Base-by-base conservation (phyloP, 768 basidiomycete genomes). In the Trametes coccinea region DNA sequence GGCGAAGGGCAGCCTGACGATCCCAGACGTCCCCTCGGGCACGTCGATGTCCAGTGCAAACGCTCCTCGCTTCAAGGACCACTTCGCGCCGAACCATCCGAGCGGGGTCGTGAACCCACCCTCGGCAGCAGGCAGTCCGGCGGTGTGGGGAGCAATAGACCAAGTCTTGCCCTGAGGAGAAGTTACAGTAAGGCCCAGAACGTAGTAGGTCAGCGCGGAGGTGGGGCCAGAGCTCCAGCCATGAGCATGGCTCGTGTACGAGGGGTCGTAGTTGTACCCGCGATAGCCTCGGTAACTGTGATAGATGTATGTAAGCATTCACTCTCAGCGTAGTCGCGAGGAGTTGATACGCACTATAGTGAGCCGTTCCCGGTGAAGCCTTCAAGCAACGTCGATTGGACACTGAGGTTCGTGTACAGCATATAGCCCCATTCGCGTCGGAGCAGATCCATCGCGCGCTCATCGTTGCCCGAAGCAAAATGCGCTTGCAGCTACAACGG, bases 181-280 rank as follows among this genome's bases (percentile, higher is more conserved):
- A 0, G 80, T 82, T 27, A 85, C 74, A 13, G 74, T 76, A 10
- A 86, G 71, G n/a, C 84, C 84, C 11, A 83, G 75, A 33, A 85
- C 76, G 67, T 84, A 84, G 71, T 80, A 82, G 2, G 83, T 84
- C 10, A 85, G 72, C 5, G 83, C 82, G 5, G 82, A 80, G 0
- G 84, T 86, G 0, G 84, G 82, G 0, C 84, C 84, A 0, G 83
- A 74, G 59, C 80, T 81, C 84, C 84, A 86, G 4, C 84, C 84
- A 64, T 86, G 84, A 1, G 82, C 72, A 66, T 85, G 84, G n/a
- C 80, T 82, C 7, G 82, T 85, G 69, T 84, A 86, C 0, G 84
- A 76, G 0, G 82, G 75, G 65, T 86, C 84, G 69, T 79, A 76
- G 69, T 82, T 81, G 73, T 86, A 86, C 4, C 84, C 84, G 17